Evolutionary conservation across 345 rosid species (phyloP).

Genomic region (Rubroshorea leprosula): DNA sequence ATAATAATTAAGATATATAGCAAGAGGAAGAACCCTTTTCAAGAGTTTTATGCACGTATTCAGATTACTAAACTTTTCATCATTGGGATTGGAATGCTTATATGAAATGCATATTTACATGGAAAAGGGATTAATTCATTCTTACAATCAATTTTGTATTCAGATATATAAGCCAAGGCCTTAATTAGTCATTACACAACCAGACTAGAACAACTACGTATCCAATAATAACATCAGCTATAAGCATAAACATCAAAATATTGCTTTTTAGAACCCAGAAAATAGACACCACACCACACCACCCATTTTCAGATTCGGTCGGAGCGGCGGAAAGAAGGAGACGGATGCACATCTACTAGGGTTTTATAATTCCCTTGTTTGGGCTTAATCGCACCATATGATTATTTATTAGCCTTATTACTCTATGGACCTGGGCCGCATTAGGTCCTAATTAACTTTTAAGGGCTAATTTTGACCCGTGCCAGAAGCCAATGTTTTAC

Average conservation of each 20-base stretch:
- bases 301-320: background rate
- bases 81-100: conserved; percentile 7
- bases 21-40: conserved; percentile 8
- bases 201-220: no score
- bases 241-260: no score
- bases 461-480: background rate
- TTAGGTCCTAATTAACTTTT: background rate
- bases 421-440: background rate
- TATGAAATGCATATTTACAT: background rate
- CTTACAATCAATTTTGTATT: no score
- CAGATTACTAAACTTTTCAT: conserved; percentile 15
- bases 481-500: no score
- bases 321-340: background rate
- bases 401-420: no score
- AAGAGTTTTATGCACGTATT: background rate
- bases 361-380: background rate
- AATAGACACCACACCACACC: no score
- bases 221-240: no score
- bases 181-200: no score
- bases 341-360: background rate
- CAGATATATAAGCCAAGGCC: no score
- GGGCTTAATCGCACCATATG: background rate
- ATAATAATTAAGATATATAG: no score
- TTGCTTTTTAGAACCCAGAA: background rate
- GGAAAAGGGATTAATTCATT: no score